phyloP scores from a whole-genome alignment of 768 basidiomycete species.

The Neoboletus brunneissimus region DNA sequence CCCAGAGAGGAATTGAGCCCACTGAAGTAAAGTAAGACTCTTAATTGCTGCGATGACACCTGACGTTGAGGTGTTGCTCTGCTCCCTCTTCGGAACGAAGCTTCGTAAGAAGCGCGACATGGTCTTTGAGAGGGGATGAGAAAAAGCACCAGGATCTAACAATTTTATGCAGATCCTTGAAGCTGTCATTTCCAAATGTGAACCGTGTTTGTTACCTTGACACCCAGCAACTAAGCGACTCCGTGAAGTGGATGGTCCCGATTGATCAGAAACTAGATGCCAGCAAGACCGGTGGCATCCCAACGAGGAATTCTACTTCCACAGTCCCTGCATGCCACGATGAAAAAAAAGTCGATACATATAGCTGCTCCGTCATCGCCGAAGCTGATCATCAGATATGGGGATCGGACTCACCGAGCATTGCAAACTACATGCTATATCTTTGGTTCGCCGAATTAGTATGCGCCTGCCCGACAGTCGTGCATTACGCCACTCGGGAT shows the following conservation, averaged over 20 bases:
- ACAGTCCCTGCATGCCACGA: not conserved
- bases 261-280: not conserved
- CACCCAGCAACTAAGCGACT: not conserved
- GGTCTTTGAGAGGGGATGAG: not conserved
- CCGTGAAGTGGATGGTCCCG: not conserved
- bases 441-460: not conserved
- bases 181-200: conserved; percentile 2
- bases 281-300: not conserved
- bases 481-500: not conserved
- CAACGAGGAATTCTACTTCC: not conserved
- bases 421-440: not conserved
- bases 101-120: conserved; percentile 41
- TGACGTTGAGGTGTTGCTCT: conserved; percentile 30
- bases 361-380: not conserved
- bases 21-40: conserved; percentile 51
- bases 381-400: not conserved
- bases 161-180: conserved; percentile 14
- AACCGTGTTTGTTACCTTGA: not conserved
- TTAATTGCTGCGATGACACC: conserved; percentile 43
- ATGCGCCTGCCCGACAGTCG: not conserved
- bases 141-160: not conserved
- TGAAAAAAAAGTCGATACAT: not conserved
- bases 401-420: not conserved
- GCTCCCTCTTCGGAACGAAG: conserved; percentile 49
- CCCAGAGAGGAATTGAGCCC: conserved; percentile 59